Percentiles rank a stretch among this genome's conserved stretches.
Evolutionary conservation across 805 yeast species (phyloP).

Genomic region (Isabelozyma pseudorhagii): DNA sequence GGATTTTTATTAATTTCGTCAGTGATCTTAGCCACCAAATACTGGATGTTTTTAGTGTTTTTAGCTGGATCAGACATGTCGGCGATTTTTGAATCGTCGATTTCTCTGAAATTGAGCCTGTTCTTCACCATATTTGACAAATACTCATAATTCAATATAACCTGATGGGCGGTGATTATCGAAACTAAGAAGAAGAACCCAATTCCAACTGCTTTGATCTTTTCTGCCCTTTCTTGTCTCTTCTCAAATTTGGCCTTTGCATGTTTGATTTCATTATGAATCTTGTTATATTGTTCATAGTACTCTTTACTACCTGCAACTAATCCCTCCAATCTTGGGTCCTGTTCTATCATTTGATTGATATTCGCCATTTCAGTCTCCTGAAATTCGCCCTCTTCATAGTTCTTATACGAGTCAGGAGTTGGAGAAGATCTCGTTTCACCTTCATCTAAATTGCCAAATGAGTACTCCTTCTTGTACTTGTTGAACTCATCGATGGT

Average conservation of each 20-base stretch:
- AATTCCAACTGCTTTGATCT: constrained; percentile 40
- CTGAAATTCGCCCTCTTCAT: constrained; percentile 9
- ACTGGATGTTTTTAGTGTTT: constrained; percentile 23
- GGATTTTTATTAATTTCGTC: constrained; percentile 17
- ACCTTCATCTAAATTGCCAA: constrained; percentile 13
- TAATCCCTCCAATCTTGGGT: constrained; percentile 27
- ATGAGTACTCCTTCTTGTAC: constrained; percentile 25
- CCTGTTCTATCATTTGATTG: constrained; percentile 22
- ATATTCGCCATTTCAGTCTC: constrained; percentile 10
- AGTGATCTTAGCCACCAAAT: constrained; percentile 22
- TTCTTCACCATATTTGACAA: constrained; percentile 32
- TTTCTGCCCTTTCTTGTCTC: constrained; percentile 39
- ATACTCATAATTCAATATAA: constrained; percentile 40
- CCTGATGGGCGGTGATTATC: constrained; percentile 38
- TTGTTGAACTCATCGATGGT: constrained; percentile 39
- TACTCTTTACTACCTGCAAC: constrained; percentile 34
- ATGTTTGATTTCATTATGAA: constrained; percentile 23
- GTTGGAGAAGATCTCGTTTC: constrained; percentile 1
- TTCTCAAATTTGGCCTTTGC: constrained; percentile 23
- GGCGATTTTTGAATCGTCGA: constrained; percentile 36
- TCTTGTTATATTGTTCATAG: constrained; percentile 24
- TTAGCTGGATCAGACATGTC: constrained; percentile 28
- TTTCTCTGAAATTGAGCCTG: constrained; percentile 26
- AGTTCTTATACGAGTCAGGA: constrained; percentile 3
- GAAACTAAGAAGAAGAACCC: constrained; percentile 42